Conservation (phyloP, 805 yeast genomes). For the Sugiyamaella americana region DNA sequence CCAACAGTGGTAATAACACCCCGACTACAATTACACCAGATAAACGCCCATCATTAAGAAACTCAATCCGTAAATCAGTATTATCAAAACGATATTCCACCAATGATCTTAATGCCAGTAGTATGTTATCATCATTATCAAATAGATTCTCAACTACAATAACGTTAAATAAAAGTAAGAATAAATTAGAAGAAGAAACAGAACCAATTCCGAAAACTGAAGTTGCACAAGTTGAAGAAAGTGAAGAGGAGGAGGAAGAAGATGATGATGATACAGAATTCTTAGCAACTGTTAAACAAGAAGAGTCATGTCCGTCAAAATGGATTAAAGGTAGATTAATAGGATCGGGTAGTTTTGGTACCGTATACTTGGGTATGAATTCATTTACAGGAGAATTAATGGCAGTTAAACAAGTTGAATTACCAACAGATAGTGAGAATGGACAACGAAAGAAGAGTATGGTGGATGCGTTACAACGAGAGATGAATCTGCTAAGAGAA, state of each 20-base stretch:
- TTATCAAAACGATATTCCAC: constrained; percentile 2
- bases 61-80: constrained; percentile 8
- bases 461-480: constrained; percentile 73
- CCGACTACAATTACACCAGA: not conserved
- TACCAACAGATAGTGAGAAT: constrained; percentile 39
- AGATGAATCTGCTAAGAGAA: constrained; percentile 68
- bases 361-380: constrained; percentile 87
- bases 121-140: constrained; percentile 4
- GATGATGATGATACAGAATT: constrained; percentile 36
- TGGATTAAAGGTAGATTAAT: constrained; percentile 93
- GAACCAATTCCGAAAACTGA: not conserved
- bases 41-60: constrained; percentile 4
- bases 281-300: constrained; percentile 32
- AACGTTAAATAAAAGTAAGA: not conserved
- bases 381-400: constrained; percentile 88
- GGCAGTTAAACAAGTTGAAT: constrained; percentile 93
- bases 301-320: constrained; percentile 56
- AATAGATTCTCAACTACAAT: constrained; percentile 7
- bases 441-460: constrained; percentile 43
- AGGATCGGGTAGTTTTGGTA: constrained; percentile 93
- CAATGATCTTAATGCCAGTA: not conserved
- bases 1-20: not conserved
- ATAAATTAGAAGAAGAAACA: not conserved
- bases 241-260: constrained; percentile 5
- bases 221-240: not conserved